Base-by-base conservation (phyloP, 2,329 filamentous ascomycete genomes). In the Botrytis porri region DNA sequence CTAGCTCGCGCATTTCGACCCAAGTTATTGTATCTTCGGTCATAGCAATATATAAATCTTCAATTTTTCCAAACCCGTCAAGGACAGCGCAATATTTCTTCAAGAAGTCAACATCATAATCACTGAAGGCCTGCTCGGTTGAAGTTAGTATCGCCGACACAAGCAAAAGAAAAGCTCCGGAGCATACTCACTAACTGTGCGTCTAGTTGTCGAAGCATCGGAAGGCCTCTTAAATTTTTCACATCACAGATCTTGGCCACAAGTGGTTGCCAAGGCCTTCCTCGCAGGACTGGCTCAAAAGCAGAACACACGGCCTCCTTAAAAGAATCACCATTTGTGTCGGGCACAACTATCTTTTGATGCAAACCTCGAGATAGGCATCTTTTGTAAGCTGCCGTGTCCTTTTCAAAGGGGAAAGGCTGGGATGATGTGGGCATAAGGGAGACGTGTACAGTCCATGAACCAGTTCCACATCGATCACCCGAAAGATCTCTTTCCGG, bases 1-100 rank as follows among this genome's bases (percentile, higher is more conserved):
- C 84, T 6, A 85, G 83, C 48, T 83, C 81, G 71, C 83, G 83
- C 43, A 90, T 80, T 43, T 81, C 79, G 22, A 74, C 66, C 88
- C 88, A 90, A 3, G 86, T 87, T n/a, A 90, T 81, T 10, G 84
- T 85, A 72, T 87, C 84, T 9, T 83, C 78, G 20, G 83, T 81
- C 86, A 88, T 87, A 72, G 87, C 86, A 73, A 90, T 88, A 76
- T 90, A 90, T 22, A 90, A 80, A 32, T 87, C 88, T 76, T 89
- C 86, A 37, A 89, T 86, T 76, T 86, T 87, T 61, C 87, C 88
- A 70, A 83, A 84, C 5, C 83, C 81, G 64, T 88, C 86, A 66
- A 85, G 83, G 4, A 89, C 86, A n/a, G 87, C 88, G 76, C 88
- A 89, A 78, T 89, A 82, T 59, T 82, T 79, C 39, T 82, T 83